Evolutionary conservation across 176 grass and related monocot genomes (phyloP), one percentile per base, ranked within the genome.

Genomic region (Canna indica): DNA sequence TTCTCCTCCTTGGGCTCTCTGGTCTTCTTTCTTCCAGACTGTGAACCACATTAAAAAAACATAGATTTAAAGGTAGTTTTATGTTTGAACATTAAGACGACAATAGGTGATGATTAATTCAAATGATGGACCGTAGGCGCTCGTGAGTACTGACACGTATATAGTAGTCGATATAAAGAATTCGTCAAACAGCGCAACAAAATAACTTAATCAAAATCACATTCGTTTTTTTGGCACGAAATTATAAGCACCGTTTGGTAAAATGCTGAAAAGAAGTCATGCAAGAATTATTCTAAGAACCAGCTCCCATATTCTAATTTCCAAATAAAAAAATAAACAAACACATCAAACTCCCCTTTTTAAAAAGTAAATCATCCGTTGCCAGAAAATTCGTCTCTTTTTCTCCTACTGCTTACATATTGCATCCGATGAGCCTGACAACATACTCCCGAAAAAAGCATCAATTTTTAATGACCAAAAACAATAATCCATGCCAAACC

Each of bases 1-100:
- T 64, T 64, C 60, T 64, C 60, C 60, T 64, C 60, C 60, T 64
- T 64, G 12, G 60, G 60, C 60, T 64, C 60, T 30, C 60, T 64
- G 31, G 60, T 64, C 60, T 64, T 64, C 60, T 64, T 64, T 33
- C 60, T 25, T 3, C 60, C 60, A 64, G 60, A 64, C 60, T 64
- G 60, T 31, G 59, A 16, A 64, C 32, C 28, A 64, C 3, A 62
- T 30, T 9, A 31, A 33, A 29, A 4, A 64, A 34, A n/a, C n/a
- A n/a, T n/a, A n/a, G n/a, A n/a, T n/a, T n/a, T n/a, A n/a, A n/a
- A n/a, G n/a, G n/a, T n/a, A n/a, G n/a, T n/a, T n/a, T n/a, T n/a
- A n/a, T n/a, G n/a, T n/a, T n/a, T n/a, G n/a, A n/a, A n/a, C n/a
- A n/a, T n/a, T n/a, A n/a, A 31, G 15, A 64, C 15, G 50, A 24